These are phyloP conservation scores for Persicaria tinctoria DNA, from an alignment of 148 eudicot genomes.

Conservation along the genomic window DNA sequence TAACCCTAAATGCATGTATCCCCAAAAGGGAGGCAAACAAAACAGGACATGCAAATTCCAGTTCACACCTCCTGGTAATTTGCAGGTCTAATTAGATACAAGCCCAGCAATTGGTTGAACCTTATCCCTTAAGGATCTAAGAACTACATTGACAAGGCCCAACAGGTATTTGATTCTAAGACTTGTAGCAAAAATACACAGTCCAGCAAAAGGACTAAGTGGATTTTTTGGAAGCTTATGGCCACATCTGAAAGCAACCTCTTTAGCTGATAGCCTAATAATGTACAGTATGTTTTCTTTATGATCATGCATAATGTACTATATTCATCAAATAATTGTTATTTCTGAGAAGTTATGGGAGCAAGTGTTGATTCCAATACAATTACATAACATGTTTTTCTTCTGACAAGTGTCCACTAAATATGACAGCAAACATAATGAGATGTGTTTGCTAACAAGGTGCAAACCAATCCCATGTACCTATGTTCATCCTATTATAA, in stretches of 20 bases:
- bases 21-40: slow-evolving; percentile 4
- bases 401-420: background rate
- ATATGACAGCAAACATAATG: background rate
- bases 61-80: background rate
- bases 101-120: background rate
- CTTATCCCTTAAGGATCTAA: background rate
- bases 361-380: background rate
- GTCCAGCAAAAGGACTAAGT: background rate
- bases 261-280: background rate
- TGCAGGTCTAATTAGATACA: background rate
- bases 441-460: background rate
- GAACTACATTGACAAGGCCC: slow-evolving; percentile 4
- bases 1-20: background rate
- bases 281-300: background rate
- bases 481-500: background rate
- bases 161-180: background rate
- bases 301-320: background rate
- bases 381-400: background rate
- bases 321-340: background rate
- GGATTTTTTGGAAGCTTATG: background rate
- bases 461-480: background rate
- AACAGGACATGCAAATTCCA: background rate
- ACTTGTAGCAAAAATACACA: background rate
- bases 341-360: background rate
- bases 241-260: background rate